Percentiles rank a stretch among this genome's conserved stretches.
Evolutionary conservation across 805 yeast genomes (phyloP).

Genomic region (Wickerhamomyces ciferrii): DNA sequence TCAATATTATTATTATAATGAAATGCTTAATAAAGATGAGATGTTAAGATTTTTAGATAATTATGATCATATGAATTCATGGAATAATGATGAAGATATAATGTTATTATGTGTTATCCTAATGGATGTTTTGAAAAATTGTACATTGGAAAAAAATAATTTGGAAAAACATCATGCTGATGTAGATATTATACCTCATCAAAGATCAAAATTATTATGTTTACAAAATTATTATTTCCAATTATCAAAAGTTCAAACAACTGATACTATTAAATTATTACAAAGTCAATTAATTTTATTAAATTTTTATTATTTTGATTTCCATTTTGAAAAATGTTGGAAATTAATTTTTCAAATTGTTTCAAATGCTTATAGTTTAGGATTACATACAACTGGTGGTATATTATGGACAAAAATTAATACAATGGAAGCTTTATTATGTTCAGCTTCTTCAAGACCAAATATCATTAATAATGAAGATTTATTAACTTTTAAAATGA

Average conservation of each 20-base stretch:
- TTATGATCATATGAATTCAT: conserved; percentile 1
- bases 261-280: conserved; percentile 9
- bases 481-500: neutral
- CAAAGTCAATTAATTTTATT: conserved; percentile 15
- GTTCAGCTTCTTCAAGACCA: conserved; percentile 15
- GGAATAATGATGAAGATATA: conserved; percentile 16
- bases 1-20: conserved; percentile 9
- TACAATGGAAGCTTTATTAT: conserved; percentile 13
- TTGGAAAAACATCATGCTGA: no score
- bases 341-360: conserved; percentile 16
- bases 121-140: conserved; percentile 14
- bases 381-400: conserved; percentile 15
- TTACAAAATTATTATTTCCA: conserved; percentile 13
- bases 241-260: conserved; percentile 11
- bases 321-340: conserved; percentile 16
- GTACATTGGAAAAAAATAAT: no score
- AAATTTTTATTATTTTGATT: conserved; percentile 14
- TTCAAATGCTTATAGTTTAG: conserved; percentile 15
- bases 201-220: neutral
- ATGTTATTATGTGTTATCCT: conserved; percentile 13
- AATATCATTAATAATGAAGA: conserved; percentile 6
- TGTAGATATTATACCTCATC: no score
- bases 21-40: conserved; percentile 10
- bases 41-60: conserved; percentile 8
- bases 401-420: conserved; percentile 16